Evolutionary conservation across 768 basidiomycete species (phyloP), one percentile per base, ranked within the genome.

Genomic region (Pleurotus giganteus): DNA sequence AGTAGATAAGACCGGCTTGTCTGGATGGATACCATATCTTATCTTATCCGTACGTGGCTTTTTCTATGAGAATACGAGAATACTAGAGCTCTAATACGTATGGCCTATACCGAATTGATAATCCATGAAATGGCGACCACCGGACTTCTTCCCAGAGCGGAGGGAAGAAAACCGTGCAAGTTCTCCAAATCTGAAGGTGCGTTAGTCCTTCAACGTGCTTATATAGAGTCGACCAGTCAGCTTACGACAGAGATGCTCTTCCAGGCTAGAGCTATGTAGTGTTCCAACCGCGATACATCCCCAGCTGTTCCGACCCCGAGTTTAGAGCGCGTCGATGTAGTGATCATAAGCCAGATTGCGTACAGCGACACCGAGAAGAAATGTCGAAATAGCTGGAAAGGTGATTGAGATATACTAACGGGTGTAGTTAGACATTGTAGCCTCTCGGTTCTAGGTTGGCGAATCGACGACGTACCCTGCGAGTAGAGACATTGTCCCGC

Each of bases 311-410:
- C 32, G 58, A 58, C 12, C 45, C 28, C n/a, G 4, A 58, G 47
- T 9, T 66, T 59, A 5, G 66, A 55, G 52, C 11, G 55, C 64
- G 9, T 54, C 65, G 39, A 73, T 69, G 54, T 71, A 82, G 8
- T 84, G 71, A 98, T 94, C 70, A 98, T 78, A 47, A 89, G 76
- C 84, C 86, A 98, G 66, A 98, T 86, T 2, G 94, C 86, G 72
- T 97, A 99, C 60, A 99, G 81, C 0, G 97, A 97, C 60, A 99
- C 97, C 26, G 81, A 74, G 77, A 96, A 99, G 74, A 99, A 99
- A 75, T 98, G 97, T 64, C 81, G 84, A 60, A 88, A 83, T 17
- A 99, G 84, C 37, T 92, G 73, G 11, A 82, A 58, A 0, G 94
- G 92, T 15, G 89, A 88, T 4, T 90, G 87, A 1, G 81, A 49